Percentiles rank a stretch among this genome's conserved stretches.
phyloP scores from a whole-genome alignment of 345 rosid species.

The Laguncularia racemosa region DNA sequence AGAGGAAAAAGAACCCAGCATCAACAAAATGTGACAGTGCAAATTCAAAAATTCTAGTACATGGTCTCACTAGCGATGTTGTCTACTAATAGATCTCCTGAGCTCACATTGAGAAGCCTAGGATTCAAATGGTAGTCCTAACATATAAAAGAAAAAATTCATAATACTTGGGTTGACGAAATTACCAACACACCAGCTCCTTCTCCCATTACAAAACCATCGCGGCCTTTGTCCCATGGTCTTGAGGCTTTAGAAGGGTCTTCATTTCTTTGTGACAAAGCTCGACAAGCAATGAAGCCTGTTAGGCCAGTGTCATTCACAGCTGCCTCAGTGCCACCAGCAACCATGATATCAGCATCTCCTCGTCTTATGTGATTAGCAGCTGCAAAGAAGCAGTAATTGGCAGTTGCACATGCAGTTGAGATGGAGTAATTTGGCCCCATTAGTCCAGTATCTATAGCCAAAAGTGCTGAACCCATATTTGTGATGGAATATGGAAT shows the following conservation, averaged over 20 bases:
- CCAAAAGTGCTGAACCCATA: conserved; percentile 60
- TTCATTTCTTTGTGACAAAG: conserved; percentile 53
- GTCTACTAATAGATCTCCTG: no score
- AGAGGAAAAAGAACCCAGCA: background rate
- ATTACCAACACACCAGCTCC: conserved; percentile 56
- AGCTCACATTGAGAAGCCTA: no score
- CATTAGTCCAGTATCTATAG: conserved; percentile 59
- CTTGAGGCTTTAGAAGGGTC: conserved; percentile 47
- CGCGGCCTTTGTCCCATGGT: conserved; percentile 63
- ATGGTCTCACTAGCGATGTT: no score
- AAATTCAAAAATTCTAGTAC: background rate
- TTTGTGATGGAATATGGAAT: conserved; percentile 56
- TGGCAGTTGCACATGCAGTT: conserved; percentile 59
- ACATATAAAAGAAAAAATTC: background rate
- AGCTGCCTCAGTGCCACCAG: conserved; percentile 64
- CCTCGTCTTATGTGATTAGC: conserved; percentile 65
- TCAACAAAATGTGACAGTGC: background rate
- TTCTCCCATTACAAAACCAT: conserved; percentile 71
- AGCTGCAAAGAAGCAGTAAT: conserved; percentile 48
- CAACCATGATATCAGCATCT: conserved; percentile 55
- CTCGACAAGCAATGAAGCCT: conserved; percentile 61
- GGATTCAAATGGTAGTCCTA: no score
- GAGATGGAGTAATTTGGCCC: conserved; percentile 71
- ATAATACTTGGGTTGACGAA: background rate
- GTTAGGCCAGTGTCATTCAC: conserved; percentile 38